Evolutionary conservation across 2,329 filamentous ascomycete species (phyloP).

Genomic region (Cercospora berteroae): DNA sequence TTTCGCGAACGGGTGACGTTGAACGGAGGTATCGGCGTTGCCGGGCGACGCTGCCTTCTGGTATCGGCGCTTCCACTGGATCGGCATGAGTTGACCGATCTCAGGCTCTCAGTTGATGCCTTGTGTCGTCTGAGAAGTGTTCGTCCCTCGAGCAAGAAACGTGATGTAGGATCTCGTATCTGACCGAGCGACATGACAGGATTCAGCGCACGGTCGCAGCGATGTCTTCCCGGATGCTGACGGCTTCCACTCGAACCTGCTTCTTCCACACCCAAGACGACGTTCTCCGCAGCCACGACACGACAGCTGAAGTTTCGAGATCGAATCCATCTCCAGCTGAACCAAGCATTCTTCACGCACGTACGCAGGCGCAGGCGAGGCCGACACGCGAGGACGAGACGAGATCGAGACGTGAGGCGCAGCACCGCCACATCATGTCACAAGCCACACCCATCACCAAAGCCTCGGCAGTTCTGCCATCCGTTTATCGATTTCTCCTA

Average conservation of each 20-base stretch:
- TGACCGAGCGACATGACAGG: neutral
- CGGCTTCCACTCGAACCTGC: neutral
- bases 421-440: conserved; percentile 3
- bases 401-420: neutral
- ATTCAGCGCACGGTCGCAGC: neutral
- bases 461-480: conserved; percentile 30
- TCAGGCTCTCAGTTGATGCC: neutral
- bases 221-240: conserved; percentile 4
- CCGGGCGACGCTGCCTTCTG: neutral
- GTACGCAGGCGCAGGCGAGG: neutral
- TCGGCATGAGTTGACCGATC: neutral
- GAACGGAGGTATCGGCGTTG: neutral
- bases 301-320: neutral
- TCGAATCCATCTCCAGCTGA: neutral
- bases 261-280: neutral
- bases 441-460: conserved; percentile 11
- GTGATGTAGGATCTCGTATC: neutral
- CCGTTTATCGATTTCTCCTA: conserved; percentile 30
- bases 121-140: neutral
- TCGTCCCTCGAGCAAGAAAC: neutral
- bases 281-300: neutral
- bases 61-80: neutral
- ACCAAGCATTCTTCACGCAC: neutral
- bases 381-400: neutral
- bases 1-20: neutral